Percentiles rank a stretch among this genome's conserved stretches.
phyloP scores from a whole-genome alignment of 176 grass and related monocot species.

The Hyparrhenia diplandra region DNA sequence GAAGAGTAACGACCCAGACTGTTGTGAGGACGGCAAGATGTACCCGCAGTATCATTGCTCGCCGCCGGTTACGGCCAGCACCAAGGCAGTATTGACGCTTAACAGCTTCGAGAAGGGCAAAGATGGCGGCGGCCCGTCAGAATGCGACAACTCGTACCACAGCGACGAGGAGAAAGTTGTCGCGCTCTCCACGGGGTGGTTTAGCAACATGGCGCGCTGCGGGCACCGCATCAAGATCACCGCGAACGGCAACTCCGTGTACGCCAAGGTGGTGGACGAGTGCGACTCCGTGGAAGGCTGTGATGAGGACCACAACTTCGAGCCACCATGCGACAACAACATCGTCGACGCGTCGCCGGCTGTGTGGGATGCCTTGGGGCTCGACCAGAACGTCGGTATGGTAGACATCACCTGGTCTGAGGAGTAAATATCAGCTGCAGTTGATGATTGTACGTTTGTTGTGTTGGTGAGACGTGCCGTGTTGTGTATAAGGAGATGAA shows the following conservation, averaged over 20 bases:
- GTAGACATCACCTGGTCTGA: conserved; percentile 37
- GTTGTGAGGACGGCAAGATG: no score
- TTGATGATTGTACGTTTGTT: no score
- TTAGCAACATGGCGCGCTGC: conserved; percentile 12
- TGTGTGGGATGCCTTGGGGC: conserved; percentile 45
- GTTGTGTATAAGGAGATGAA: no score
- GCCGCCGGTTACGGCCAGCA: no score
- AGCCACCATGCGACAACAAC: conserved; percentile 44
- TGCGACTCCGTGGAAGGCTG: conserved; percentile 54
- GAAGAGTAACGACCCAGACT: no score
- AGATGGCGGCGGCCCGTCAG: no score
- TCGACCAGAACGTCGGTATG: conserved; percentile 10
- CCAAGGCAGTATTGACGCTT: no score
- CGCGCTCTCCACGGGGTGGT: conserved; percentile 49
- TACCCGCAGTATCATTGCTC: no score
- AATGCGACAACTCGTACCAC: no score
- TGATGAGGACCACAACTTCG: conserved; percentile 29
- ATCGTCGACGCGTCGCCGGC: conserved; percentile 38
- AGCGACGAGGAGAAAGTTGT: no score
- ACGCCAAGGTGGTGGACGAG: conserved; percentile 62
- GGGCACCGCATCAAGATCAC: conserved; percentile 42
- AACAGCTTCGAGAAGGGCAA: no score
- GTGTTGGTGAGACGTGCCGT: no score
- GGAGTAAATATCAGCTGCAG: neutral
- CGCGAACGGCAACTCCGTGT: conserved; percentile 20